phyloP scores from a whole-genome alignment of 2,329 filamentous ascomycete species.

The Bipolaris oryzae region DNA sequence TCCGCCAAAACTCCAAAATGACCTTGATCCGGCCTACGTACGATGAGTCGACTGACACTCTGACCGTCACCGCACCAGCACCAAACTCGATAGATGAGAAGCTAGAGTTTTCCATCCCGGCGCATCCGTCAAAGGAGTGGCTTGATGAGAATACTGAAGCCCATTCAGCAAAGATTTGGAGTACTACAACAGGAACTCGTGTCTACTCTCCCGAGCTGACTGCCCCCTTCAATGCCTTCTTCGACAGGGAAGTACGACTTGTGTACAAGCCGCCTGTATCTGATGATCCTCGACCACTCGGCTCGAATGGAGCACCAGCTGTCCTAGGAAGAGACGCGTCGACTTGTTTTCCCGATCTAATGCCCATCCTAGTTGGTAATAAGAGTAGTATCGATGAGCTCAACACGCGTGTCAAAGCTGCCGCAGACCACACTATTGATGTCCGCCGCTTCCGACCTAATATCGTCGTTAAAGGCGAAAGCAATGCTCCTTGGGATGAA shows the following conservation, averaged over 20 bases:
- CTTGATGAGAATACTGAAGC: slow-evolving; percentile 59
- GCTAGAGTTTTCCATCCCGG: slow-evolving; percentile 58
- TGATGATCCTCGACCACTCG: slow-evolving; percentile 57
- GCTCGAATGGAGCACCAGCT: slow-evolving; percentile 61
- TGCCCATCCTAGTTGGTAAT: slow-evolving; percentile 62
- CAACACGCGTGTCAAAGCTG: slow-evolving; percentile 58
- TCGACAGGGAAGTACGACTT: slow-evolving; percentile 61
- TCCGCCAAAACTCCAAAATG: slow-evolving; percentile 66
- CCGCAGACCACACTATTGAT: slow-evolving; percentile 62
- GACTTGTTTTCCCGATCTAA: slow-evolving; percentile 66
- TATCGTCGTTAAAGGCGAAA: slow-evolving; percentile 61
- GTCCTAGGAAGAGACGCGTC: slow-evolving; percentile 60
- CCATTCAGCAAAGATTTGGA: slow-evolving; percentile 63
- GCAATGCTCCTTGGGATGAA: slow-evolving; percentile 63
- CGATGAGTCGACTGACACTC: slow-evolving; percentile 51
- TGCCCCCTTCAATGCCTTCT: slow-evolving; percentile 60
- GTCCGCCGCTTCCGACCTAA: slow-evolving; percentile 64
- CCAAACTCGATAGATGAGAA: slow-evolving; percentile 43
- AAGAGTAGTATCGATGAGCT: slow-evolving; percentile 64
- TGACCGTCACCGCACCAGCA: slow-evolving; percentile 57
- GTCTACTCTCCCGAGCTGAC: slow-evolving; percentile 61
- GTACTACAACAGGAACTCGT: slow-evolving; percentile 62
- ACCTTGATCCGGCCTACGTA: slow-evolving; percentile 65
- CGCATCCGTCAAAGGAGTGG: slow-evolving; percentile 61
- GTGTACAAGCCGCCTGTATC: slow-evolving; percentile 65